Conservation (phyloP, 176 grass and related monocot genomes). For the Phoenix roebelenii region DNA sequence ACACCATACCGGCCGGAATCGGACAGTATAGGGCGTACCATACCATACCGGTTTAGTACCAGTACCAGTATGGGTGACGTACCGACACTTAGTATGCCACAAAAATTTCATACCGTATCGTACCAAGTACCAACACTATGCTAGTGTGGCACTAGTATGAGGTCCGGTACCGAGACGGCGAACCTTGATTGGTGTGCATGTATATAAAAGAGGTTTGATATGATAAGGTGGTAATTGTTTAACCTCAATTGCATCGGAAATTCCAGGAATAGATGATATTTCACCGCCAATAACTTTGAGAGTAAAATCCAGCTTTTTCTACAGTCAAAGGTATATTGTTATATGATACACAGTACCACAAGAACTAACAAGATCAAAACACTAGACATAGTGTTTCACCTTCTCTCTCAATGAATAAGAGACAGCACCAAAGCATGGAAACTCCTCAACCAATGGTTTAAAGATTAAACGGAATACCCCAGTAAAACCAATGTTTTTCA, state of each 20-base stretch:
- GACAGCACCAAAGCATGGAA: slow-evolving; percentile 90
- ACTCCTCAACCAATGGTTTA: slow-evolving; percentile 60
- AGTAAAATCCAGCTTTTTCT: slow-evolving; percentile 93
- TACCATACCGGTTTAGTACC: too few species aligned
- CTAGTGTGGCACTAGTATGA: too few species aligned
- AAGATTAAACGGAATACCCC: slow-evolving; percentile 78
- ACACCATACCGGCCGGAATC: too few species aligned
- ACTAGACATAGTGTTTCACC: slow-evolving; percentile 39
- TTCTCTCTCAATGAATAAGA: slow-evolving; percentile 91
- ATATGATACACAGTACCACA: slow-evolving; percentile 13
- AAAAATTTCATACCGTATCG: too few species aligned
- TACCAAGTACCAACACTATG: too few species aligned
- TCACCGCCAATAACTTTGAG: slow-evolving; percentile 90
- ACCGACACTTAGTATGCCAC: too few species aligned
- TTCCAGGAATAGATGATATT: slow-evolving; percentile 95
- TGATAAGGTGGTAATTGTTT: background rate
- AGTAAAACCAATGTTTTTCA: slow-evolving; percentile 92
- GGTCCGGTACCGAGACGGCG: too few species aligned
- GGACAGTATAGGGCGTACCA: too few species aligned
- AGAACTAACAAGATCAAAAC: background rate
- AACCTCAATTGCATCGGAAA: slow-evolving; percentile 99
- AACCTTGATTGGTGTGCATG: background rate
- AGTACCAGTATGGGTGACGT: too few species aligned
- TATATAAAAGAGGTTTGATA: background rate
- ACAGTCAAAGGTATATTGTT: slow-evolving; percentile 32